Percentiles rank a stretch among this genome's conserved stretches.
Conservation (phyloP, 768 basidiomycete genomes). For the Suillus subaureus region DNA sequence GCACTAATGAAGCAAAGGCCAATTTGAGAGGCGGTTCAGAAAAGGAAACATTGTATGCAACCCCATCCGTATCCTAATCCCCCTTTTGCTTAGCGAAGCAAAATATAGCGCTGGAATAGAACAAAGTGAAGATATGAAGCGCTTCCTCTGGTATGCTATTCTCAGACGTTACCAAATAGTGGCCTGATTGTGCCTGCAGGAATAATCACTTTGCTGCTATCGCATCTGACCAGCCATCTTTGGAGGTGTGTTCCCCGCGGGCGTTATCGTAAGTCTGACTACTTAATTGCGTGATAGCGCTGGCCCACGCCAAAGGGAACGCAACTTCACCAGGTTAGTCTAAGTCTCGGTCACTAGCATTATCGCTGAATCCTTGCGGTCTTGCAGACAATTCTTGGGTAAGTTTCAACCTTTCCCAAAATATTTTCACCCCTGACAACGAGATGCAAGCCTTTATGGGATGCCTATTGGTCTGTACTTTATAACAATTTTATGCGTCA, state of each 20-base stretch:
- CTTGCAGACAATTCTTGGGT: constrained; percentile 61
- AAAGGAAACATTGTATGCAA: constrained; percentile 54
- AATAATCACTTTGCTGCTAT: constrained; percentile 74
- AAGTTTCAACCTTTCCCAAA: constrained; percentile 23
- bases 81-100: neutral
- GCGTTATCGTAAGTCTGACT: constrained; percentile 7
- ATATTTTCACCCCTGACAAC: neutral
- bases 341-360: constrained; percentile 13
- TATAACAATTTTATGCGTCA: constrained; percentile 1
- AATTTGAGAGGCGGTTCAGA: constrained; percentile 36
- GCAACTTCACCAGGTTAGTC: constrained; percentile 58
- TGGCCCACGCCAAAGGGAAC: constrained; percentile 54
- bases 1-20: constrained; percentile 46
- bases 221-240: constrained; percentile 66
- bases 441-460: constrained; percentile 56
- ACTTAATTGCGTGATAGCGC: constrained; percentile 35
- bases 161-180: neutral
- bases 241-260: constrained; percentile 49
- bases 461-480: constrained; percentile 63
- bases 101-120: constrained; percentile 62
- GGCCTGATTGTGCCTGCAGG: constrained; percentile 38
- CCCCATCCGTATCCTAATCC: neutral
- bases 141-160: constrained; percentile 63
- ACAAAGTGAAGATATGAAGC: constrained; percentile 70
- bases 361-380: constrained; percentile 8